Evolutionary conservation across 2,329 filamentous ascomycete genomes (phyloP).

Genomic region (Trichophyton verrucosum): DNA sequence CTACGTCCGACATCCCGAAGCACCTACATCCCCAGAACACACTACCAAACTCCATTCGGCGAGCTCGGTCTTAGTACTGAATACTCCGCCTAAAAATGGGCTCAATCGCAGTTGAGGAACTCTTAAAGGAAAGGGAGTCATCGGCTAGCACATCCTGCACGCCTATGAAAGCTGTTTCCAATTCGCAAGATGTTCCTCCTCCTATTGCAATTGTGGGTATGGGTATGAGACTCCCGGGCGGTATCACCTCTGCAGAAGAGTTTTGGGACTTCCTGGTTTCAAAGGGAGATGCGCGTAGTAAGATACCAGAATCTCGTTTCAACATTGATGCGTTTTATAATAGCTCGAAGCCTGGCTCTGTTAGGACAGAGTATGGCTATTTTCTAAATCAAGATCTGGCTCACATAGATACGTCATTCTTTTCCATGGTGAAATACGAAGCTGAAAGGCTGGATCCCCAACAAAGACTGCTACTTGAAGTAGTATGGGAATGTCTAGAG

Average conservation of each 20-base stretch:
- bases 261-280: constrained; percentile 15
- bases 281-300: constrained; percentile 9
- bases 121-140: neutral
- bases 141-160: too few relatives aligned
- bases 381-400: neutral
- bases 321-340: constrained; percentile 10
- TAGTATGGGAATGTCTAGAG: constrained; percentile 70
- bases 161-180: neutral
- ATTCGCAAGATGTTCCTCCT: neutral
- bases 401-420: neutral
- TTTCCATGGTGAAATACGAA: constrained; percentile 18
- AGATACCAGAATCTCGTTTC: constrained; percentile 12
- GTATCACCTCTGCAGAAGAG: constrained; percentile 9
- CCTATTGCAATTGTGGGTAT: neutral
- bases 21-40: neutral
- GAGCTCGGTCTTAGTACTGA: neutral
- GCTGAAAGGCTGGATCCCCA: constrained; percentile 57
- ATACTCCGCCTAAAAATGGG: neutral
- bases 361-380: neutral
- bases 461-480: constrained; percentile 62
- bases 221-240: constrained; percentile 11
- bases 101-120: neutral
- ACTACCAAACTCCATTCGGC: neutral
- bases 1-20: too few relatives aligned
- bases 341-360: neutral